A percentile compares a stretch with the other conserved stretches of the same genome.
Conservation (phyloP, 805 yeast genomes). For the Ogataea ramenticola region DNA sequence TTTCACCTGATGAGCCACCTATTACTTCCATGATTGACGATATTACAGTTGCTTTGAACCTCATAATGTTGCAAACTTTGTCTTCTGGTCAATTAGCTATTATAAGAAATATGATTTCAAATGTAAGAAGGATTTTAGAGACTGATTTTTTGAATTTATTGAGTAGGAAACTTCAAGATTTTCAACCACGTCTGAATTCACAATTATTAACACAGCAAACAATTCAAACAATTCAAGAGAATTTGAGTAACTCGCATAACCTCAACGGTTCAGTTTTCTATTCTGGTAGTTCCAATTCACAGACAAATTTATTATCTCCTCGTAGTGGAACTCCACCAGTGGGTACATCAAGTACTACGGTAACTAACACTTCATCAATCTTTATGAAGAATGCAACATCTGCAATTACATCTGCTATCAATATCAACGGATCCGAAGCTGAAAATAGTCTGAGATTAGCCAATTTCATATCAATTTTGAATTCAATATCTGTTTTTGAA, state of each 20-base stretch:
- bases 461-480: constrained; percentile 59
- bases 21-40: constrained; percentile 86
- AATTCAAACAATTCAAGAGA: constrained; percentile 13
- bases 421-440: constrained; percentile 30
- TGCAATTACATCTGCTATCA: constrained; percentile 29
- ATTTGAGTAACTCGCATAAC: constrained; percentile 3
- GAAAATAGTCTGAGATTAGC: constrained; percentile 42
- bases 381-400: constrained; percentile 36
- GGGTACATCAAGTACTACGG: constrained; percentile 13
- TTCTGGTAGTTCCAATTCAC: constrained; percentile 5
- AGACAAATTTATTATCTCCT: constrained; percentile 15
- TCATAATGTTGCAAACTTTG: constrained; percentile 55
- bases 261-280: background rate
- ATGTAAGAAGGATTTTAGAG: constrained; percentile 53
- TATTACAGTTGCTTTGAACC: constrained; percentile 63
- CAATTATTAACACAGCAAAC: constrained; percentile 18
- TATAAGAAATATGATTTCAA: constrained; percentile 46
- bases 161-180: constrained; percentile 37
- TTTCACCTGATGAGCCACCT: constrained; percentile 52
- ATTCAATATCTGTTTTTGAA: constrained; percentile 61
- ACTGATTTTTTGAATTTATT: constrained; percentile 56
- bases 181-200: constrained; percentile 31
- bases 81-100: constrained; percentile 63
- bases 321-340: constrained; percentile 24
- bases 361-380: constrained; percentile 12